A percentile compares a stretch with the other conserved stretches of the same genome.
Evolutionary conservation across 83 land plant species (phyloP).

Genomic region (Diphasiastrum complanatum): DNA sequence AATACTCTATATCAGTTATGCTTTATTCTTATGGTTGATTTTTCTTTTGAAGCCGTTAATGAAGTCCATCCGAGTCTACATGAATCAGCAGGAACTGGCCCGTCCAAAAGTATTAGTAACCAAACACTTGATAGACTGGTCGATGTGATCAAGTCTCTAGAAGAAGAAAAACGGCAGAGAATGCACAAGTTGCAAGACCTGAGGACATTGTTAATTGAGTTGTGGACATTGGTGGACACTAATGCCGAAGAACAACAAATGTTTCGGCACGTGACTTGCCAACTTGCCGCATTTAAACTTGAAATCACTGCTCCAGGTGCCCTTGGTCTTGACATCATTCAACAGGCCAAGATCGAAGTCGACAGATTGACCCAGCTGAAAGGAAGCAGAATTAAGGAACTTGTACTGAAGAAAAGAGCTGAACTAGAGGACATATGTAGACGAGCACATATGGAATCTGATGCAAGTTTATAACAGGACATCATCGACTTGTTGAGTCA

Average conservation of each 20-base stretch:
- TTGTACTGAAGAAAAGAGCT: too few relatives aligned
- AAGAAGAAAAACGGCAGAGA: constrained; percentile 51
- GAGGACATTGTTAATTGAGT: constrained; percentile 56
- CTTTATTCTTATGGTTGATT: constrained; percentile 60
- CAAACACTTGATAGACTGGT: constrained; percentile 44
- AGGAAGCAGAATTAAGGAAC: constrained; percentile 71
- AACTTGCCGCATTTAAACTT: constrained; percentile 55
- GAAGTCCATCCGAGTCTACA: constrained; percentile 68
- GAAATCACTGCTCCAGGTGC: constrained; percentile 49
- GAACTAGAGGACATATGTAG: too few relatives aligned
- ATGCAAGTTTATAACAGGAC: too few relatives aligned
- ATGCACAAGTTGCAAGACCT: constrained; percentile 87
- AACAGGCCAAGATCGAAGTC: constrained; percentile 53
- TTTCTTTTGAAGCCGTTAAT: constrained; percentile 31
- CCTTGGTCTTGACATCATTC: constrained; percentile 42
- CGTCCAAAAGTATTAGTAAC: constrained; percentile 42
- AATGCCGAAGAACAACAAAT: constrained; percentile 57
- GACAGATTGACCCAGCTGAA: constrained; percentile 55
- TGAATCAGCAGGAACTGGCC: constrained; percentile 39
- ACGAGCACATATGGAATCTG: too few relatives aligned
- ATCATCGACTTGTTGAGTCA: too few relatives aligned
- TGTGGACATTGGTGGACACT: constrained; percentile 86
- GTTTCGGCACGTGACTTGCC: constrained; percentile 56
- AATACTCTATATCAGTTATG: constrained; percentile 49
- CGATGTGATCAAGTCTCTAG: constrained; percentile 30